These are phyloP conservation scores for Penicillium simplicissimum DNA, from an alignment of 495 filamentous ascomycete species.

Conservation along the genomic window DNA sequence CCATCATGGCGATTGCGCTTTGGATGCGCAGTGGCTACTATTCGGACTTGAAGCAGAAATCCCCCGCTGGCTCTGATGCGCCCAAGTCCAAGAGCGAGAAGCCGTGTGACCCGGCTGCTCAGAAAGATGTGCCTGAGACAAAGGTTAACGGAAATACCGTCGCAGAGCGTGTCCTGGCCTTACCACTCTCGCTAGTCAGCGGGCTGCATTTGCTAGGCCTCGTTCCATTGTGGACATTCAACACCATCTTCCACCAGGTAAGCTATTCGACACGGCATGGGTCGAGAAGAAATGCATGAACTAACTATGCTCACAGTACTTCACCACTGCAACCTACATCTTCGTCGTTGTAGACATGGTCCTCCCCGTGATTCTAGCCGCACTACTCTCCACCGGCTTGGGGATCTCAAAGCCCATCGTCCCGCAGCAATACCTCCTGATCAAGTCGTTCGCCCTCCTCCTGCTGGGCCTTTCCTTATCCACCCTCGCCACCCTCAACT, in stretches of 20 bases:
- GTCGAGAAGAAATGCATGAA: slow-evolving; percentile 9
- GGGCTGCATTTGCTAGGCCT: slow-evolving; percentile 75
- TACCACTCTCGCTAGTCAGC: slow-evolving; percentile 73
- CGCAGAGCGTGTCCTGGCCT: slow-evolving; percentile 71
- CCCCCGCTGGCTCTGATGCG: slow-evolving; percentile 7
- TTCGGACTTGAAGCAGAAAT: slow-evolving; percentile 28
- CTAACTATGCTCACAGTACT: slow-evolving; percentile 45
- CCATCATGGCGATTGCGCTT: slow-evolving; percentile 87
- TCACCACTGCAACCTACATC: slow-evolving; percentile 48
- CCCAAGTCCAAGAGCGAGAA: slow-evolving; percentile 28
- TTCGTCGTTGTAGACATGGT: slow-evolving; percentile 60
- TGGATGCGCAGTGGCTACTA: slow-evolving; percentile 81
- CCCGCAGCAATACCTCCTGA: slow-evolving; percentile 68
- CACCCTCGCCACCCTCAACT: slow-evolving; percentile 93
- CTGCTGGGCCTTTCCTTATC: slow-evolving; percentile 88
- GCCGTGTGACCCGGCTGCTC: slow-evolving; percentile 22
- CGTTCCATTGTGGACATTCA: slow-evolving; percentile 84
- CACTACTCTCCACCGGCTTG: slow-evolving; percentile 55
- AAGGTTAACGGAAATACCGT: slow-evolving; percentile 30
- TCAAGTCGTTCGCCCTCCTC: slow-evolving; percentile 89
- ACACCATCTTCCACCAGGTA: slow-evolving; percentile 67
- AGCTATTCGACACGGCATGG: slow-evolving; percentile 28
- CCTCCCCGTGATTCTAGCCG: slow-evolving; percentile 56
- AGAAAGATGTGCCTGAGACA: slow-evolving; percentile 16
- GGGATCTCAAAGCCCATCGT: slow-evolving; percentile 52